Base-by-base conservation (phyloP, 495 filamentous ascomycete genomes). In the Aspergillus biplanus region DNA sequence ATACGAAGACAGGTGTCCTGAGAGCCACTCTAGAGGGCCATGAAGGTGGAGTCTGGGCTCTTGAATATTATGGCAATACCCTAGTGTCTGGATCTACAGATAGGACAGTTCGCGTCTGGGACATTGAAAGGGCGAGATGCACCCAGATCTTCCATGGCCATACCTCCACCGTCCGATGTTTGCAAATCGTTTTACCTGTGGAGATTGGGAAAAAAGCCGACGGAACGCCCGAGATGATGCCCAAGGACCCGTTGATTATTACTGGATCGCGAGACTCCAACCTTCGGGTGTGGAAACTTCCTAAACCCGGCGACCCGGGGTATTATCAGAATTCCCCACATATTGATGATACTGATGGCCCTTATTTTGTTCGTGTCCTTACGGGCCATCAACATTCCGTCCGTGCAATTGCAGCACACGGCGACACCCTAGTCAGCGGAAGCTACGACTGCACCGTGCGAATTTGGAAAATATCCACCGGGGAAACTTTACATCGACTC, bases 11-110 rank as follows among this genome's bases (percentile, higher is more conserved):
- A 6, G 95, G 95, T 59, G 90, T 89, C 59, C 76, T 96, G 55
- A 86, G 91, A 61, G 90, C 85, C 57, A 91, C 87, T 42, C 84
- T 99, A 5, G 88, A 90, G 70, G 95, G 95, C 18, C 95, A 99
- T 71, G 96, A 99, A 69, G 95, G 95, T 49, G 95, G 95, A 49
- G 95, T 99, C 6, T 99, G 95, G 95, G 95, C 95, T 52, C 82
- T 99, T 34, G 93, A 99, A 69, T 98, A 99, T 69, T 87, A 96
- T 65, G 94, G 93, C 55, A 97, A 98, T 69, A 92, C 89, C 12
- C 78, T 99, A 21, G 95, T 99, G 4, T 99, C 95, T 35, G 95
- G 96, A 12, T 97, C 93, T 21, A 99, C 95, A 0, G 95, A 99
- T 76, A 86, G 95, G 33, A 93, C 95, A 6, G 96, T 99, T 32